These are phyloP conservation scores for Zygosaccharomyces bisporus DNA, from an alignment of 805 yeast genomes.

Conservation along the genomic window DNA sequence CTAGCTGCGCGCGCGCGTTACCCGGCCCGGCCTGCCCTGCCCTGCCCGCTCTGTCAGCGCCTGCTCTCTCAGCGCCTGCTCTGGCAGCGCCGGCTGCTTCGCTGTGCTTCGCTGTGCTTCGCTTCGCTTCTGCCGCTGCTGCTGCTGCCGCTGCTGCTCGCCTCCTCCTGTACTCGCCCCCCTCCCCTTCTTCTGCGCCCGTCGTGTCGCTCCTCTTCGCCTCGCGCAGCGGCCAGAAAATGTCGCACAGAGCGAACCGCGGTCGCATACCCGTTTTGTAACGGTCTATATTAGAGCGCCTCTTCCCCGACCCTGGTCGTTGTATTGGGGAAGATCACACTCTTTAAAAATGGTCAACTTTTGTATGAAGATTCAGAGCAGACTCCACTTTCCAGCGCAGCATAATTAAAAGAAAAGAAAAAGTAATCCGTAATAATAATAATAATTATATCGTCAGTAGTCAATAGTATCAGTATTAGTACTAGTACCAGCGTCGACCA, in stretches of 20 bases:
- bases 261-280: constrained; percentile 1
- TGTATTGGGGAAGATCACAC: not conserved
- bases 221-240: not conserved
- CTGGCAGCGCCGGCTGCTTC: not conserved
- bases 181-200: not conserved
- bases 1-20: too few relatives aligned
- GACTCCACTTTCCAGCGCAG: not conserved
- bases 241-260: not conserved
- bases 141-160: not conserved
- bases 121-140: not conserved
- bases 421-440: not conserved
- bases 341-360: not conserved
- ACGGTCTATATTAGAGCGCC: not conserved
- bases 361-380: not conserved
- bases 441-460: not conserved
- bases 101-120: not conserved
- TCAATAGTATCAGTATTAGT: not conserved
- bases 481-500: too few relatives aligned
- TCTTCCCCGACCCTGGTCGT: not conserved
- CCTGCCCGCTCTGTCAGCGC: too few relatives aligned
- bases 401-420: constrained; percentile 1
- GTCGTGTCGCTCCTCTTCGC: not conserved
- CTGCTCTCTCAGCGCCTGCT: too few relatives aligned
- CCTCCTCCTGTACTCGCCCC: not conserved
- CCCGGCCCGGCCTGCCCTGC: too few relatives aligned